Evolutionary conservation across 805 yeast species (phyloP).

Genomic region (Myxozyma monticola): DNA sequence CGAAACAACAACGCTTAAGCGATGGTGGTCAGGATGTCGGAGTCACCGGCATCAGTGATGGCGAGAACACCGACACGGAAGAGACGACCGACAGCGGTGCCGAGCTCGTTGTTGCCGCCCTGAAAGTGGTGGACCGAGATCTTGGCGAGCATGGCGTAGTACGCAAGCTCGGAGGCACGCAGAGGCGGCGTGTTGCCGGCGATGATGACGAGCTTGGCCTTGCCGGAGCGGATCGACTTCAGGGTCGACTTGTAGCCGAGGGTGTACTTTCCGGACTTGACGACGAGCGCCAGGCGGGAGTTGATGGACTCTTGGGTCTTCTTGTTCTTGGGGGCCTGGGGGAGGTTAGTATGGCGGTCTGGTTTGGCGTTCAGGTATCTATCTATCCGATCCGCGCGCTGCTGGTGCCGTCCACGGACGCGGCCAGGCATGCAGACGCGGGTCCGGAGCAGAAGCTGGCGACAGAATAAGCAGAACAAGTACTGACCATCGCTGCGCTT

Average conservation of each 20-base stretch:
- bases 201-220: conserved; percentile 96
- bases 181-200: conserved; percentile 99
- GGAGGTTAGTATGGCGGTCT: conserved; percentile 2
- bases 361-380: neutral
- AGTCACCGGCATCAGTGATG: conserved; percentile 98
- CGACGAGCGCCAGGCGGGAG: conserved; percentile 96
- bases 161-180: conserved; percentile 99
- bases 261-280: conserved; percentile 99
- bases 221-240: conserved; percentile 97
- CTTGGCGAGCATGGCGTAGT: conserved; percentile 99
- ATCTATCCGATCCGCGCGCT: neutral
- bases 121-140: conserved; percentile 91
- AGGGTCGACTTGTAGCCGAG: conserved; percentile 99
- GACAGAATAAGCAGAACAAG: conserved; percentile 28
- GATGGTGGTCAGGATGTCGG: conserved; percentile 74
- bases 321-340: conserved; percentile 55
- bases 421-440: too few relatives aligned
- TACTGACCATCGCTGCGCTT: conserved; percentile 99
- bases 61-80: conserved; percentile 99
- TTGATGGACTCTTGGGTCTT: conserved; percentile 90
- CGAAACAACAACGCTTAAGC: conserved; percentile 14
- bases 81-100: conserved; percentile 98
- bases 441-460: neutral
- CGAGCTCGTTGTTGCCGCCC: conserved; percentile 33
- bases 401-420: too few relatives aligned